Evolutionary conservation across 306 rosid genomes (phyloP).

Genomic region (Vicia villosa): DNA sequence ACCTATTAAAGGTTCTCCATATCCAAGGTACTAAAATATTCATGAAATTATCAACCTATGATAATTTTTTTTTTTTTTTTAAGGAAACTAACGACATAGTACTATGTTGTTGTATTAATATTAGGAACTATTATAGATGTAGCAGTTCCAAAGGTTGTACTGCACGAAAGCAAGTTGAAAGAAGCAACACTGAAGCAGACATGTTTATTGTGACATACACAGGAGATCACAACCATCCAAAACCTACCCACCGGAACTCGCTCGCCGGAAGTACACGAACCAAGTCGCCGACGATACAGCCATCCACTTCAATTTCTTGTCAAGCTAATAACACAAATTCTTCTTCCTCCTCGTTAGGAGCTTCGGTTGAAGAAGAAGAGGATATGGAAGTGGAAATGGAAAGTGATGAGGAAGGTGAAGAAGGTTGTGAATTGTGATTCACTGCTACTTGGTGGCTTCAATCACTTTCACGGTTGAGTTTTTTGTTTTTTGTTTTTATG

Average conservation of each 20-base stretch:
- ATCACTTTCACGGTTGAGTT: not conserved
- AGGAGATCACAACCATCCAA: conserved; percentile 78
- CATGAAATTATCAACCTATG: too few species aligned
- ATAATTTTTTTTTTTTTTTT: too few species aligned
- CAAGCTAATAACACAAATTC: not conserved
- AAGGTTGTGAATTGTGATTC: not conserved
- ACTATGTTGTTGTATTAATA: conserved; percentile 11
- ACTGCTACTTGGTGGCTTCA: not conserved
- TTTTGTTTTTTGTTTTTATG: not conserved
- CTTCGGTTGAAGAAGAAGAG: conserved; percentile 8
- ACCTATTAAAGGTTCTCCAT: conserved; percentile 81
- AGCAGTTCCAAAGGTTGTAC: conserved; percentile 77
- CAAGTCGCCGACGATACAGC: conserved; percentile 25
- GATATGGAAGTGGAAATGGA: conserved; percentile 6
- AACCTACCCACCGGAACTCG: conserved; percentile 72
- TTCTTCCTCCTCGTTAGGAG: not conserved
- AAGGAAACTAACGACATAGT: not conserved
- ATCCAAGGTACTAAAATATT: conserved; percentile 56
- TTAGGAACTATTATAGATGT: conserved; percentile 81
- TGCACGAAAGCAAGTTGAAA: conserved; percentile 83
- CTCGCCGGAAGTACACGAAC: conserved; percentile 72
- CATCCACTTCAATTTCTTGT: not conserved
- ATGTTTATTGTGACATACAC: conserved; percentile 63
- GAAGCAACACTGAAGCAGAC: conserved; percentile 52
- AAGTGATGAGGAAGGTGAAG: conserved; percentile 4